A percentile compares a stretch with the other conserved stretches of the same genome.
These are phyloP conservation scores for Suhomyces wounanorum DNA, from an alignment of 1,139 yeast species.

Conservation along the genomic window DNA sequence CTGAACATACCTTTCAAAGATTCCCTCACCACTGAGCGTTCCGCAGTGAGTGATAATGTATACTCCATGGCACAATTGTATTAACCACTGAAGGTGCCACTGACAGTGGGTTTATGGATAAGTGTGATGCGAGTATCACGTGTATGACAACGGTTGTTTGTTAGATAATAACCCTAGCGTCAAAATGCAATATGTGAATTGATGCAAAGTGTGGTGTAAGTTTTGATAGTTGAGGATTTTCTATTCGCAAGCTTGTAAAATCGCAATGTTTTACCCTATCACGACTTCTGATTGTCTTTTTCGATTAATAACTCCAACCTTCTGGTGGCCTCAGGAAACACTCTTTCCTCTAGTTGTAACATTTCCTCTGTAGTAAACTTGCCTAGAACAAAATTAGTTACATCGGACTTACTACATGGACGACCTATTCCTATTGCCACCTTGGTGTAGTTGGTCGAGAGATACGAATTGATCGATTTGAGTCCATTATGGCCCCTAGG, in stretches of 20 bases:
- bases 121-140: constrained; percentile 6
- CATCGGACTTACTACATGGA: constrained; percentile 47
- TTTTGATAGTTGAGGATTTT: no score
- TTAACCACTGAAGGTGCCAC: background rate
- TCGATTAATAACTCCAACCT: constrained; percentile 37
- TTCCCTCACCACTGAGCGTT: constrained; percentile 46
- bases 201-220: no score
- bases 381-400: constrained; percentile 63
- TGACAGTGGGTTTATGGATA: constrained; percentile 1
- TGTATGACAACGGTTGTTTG: background rate
- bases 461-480: constrained; percentile 48
- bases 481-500: constrained; percentile 84
- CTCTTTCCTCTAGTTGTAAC: constrained; percentile 32
- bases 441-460: constrained; percentile 50
- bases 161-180: background rate
- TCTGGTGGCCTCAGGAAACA: constrained; percentile 40
- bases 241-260: no score
- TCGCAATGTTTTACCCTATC: background rate
- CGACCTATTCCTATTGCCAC: constrained; percentile 76
- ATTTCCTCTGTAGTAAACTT: constrained; percentile 43
- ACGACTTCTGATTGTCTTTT: background rate
- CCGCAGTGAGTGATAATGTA: constrained; percentile 40
- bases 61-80: constrained; percentile 34
- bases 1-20: constrained; percentile 46
- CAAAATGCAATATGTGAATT: no score